These are phyloP conservation scores for Angomonas deanei DNA, from an alignment of 208 protist genomes.

Conservation along the genomic window DNA sequence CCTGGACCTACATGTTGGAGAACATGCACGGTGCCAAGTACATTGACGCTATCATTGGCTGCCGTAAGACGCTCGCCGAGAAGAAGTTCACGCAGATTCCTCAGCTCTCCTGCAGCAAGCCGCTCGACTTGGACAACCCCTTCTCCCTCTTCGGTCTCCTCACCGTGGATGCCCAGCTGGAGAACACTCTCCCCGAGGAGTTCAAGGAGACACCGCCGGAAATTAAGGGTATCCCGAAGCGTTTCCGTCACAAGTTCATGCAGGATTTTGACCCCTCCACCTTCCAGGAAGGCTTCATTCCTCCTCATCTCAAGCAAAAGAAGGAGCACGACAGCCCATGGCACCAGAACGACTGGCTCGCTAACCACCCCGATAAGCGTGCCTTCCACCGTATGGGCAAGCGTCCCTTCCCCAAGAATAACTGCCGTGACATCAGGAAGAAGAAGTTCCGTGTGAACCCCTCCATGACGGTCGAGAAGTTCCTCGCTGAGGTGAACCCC, in stretches of 20 bases:
- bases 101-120: constrained; percentile 86
- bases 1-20: constrained; percentile 58
- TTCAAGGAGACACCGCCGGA: constrained; percentile 28
- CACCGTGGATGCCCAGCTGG: constrained; percentile 48
- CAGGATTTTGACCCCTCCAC: constrained; percentile 1
- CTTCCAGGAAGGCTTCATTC: neutral
- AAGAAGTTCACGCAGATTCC: constrained; percentile 84
- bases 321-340: neutral
- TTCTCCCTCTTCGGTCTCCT: constrained; percentile 87
- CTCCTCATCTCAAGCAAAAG: neutral
- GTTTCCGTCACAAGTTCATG: constrained; percentile 6
- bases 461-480: constrained; percentile 78
- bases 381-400: constrained; percentile 3
- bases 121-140: constrained; percentile 80
- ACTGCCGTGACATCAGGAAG: neutral
- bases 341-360: neutral
- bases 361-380: constrained; percentile 3
- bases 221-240: constrained; percentile 5
- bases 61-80: constrained; percentile 58
- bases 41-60: constrained; percentile 38
- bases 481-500: constrained; percentile 88
- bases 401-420: neutral
- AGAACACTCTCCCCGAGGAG: constrained; percentile 48
- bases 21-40: constrained; percentile 36
- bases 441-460: constrained; percentile 76